A percentile compares a stretch with the other conserved stretches of the same genome.
Conservation (phyloP, 306 rosid species). For the Ceratonia siliqua region DNA sequence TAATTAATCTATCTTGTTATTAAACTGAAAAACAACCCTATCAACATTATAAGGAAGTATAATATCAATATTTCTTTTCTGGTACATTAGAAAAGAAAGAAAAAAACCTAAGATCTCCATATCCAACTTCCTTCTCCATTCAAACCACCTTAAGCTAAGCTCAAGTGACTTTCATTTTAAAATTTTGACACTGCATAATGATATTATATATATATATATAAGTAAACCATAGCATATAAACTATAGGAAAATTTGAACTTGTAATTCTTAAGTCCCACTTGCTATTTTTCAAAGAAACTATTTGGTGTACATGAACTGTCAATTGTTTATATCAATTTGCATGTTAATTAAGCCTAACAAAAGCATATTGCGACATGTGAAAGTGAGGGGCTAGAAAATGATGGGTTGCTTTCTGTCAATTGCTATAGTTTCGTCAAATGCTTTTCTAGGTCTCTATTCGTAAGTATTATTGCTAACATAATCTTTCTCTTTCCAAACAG, state of each 20-base stretch:
- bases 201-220: not conserved
- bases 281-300: not conserved
- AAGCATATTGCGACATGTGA: conserved; percentile 16
- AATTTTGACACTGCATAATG: not conserved
- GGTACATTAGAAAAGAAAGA: not conserved
- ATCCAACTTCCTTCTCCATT: too few species aligned
- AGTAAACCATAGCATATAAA: not conserved
- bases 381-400: conserved; percentile 11
- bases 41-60: not conserved
- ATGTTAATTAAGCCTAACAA: not conserved
- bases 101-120: not conserved
- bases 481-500: not conserved
- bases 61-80: not conserved
- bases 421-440: not conserved
- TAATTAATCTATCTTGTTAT: not conserved
- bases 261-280: not conserved
- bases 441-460: not conserved
- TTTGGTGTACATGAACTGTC: not conserved
- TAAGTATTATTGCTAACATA: not conserved
- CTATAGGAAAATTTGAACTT: not conserved
- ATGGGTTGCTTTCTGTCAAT: conserved; percentile 20
- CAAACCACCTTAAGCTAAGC: not conserved
- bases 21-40: not conserved
- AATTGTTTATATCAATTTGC: not conserved
- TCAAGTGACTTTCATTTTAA: not conserved